phyloP scores from a whole-genome alignment of 768 basidiomycete species.

The Phanerochaete sordida region DNA sequence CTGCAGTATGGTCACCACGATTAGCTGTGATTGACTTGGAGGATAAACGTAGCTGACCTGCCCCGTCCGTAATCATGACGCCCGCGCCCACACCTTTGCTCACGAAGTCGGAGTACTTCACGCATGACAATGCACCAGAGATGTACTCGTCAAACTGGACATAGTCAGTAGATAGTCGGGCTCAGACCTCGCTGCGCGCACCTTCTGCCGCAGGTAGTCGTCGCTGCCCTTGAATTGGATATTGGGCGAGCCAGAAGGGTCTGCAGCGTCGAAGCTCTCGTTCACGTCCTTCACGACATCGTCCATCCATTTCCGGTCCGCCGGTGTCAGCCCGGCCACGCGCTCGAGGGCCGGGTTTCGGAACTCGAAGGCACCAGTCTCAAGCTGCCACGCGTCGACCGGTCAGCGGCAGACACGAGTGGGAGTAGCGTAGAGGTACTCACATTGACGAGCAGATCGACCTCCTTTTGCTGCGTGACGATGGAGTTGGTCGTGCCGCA shows the following conservation, averaged over 20 bases:
- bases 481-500: conserved; percentile 96
- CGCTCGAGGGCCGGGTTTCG: conserved; percentile 78
- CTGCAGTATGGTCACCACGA: conserved; percentile 20
- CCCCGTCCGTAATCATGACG: conserved; percentile 65
- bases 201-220: conserved; percentile 89
- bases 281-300: conserved; percentile 87
- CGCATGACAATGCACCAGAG: conserved; percentile 77
- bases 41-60: conserved; percentile 30
- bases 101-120: conserved; percentile 89
- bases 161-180: background rate
- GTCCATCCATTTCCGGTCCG: conserved; percentile 98
- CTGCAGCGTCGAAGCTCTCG: conserved; percentile 68
- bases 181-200: conserved; percentile 27
- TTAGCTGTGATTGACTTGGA: conserved; percentile 12
- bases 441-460: conserved; percentile 90
- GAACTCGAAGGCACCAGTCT: conserved; percentile 85
- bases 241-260: conserved; percentile 48
- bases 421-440: conserved; percentile 13
- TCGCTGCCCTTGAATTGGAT: conserved; percentile 96
- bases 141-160: conserved; percentile 91
- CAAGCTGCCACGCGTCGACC: conserved; percentile 52
- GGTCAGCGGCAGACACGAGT: background rate
- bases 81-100: conserved; percentile 60
- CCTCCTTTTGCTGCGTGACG: conserved; percentile 87
- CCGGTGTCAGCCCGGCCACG: conserved; percentile 76